Evolutionary conservation across 495 filamentous ascomycete genomes (phyloP).

Genomic region (Cenococcum geophilum): DNA sequence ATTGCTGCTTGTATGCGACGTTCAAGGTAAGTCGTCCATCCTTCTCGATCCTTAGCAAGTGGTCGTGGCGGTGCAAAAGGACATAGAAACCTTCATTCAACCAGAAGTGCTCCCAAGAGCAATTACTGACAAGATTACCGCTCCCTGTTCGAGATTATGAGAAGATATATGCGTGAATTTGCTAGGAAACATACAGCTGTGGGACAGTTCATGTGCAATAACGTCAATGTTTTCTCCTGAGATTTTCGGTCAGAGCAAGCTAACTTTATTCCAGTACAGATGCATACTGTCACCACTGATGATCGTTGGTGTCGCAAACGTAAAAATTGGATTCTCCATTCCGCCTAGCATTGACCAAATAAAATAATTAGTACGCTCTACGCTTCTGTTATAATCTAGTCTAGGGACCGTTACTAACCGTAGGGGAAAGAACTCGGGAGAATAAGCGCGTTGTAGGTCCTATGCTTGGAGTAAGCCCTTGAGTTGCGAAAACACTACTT

Average conservation of each 20-base stretch:
- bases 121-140: slow-evolving; percentile 85
- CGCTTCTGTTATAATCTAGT: no score
- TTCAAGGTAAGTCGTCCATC: slow-evolving; percentile 93
- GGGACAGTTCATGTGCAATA: slow-evolving; percentile 84
- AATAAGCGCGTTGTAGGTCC: slow-evolving; percentile 84
- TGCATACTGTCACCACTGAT: slow-evolving; percentile 69
- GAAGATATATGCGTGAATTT: background rate
- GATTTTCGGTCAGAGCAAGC: no score
- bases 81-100: slow-evolving; percentile 61
- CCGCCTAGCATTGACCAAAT: slow-evolving; percentile 39
- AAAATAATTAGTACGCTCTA: no score
- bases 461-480: no score
- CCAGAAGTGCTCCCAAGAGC: slow-evolving; percentile 97
- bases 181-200: background rate
- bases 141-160: slow-evolving; percentile 52
- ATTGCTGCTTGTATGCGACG: slow-evolving; percentile 61
- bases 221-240: slow-evolving; percentile 77
- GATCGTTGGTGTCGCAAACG: slow-evolving; percentile 88
- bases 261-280: no score
- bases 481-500: no score
- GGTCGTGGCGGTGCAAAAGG: no score
- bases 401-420: slow-evolving; percentile 17
- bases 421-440: slow-evolving; percentile 88
- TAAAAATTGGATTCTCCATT: slow-evolving; percentile 95
- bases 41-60: background rate